phyloP scores from a whole-genome alignment of 805 yeast species.

The Myxozyma mucilagina region DNA sequence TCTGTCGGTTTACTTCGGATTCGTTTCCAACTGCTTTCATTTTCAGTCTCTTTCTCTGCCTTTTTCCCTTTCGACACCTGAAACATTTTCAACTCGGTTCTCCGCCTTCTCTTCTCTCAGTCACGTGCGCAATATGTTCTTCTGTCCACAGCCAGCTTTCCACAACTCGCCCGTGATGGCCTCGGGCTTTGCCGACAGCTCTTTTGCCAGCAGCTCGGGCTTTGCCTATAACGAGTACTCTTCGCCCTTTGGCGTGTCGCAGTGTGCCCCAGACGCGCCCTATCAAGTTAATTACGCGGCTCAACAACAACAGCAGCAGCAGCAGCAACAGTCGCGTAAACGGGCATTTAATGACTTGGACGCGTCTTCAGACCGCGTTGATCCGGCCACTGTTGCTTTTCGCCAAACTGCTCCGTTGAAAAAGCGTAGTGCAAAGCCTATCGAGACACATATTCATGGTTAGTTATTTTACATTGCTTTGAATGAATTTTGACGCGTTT shows the following conservation, averaged over 20 bases:
- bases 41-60: too few relatives aligned
- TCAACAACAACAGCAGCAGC: constrained; percentile 3
- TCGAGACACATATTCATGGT: constrained; percentile 28
- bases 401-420: constrained; percentile 10
- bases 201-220: not conserved
- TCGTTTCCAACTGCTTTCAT: not conserved
- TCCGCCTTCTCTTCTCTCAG: not conserved
- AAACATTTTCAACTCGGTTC: too few relatives aligned
- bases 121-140: constrained; percentile 7
- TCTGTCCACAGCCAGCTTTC: not conserved
- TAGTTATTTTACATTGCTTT: not conserved
- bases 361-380: not conserved
- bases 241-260: not conserved
- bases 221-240: constrained; percentile 4
- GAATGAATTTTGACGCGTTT: not conserved
- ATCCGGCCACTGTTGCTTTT: not conserved
- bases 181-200: not conserved
- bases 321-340: constrained; percentile 37
- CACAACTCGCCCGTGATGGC: constrained; percentile 5
- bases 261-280: not conserved
- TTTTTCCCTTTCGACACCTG: too few relatives aligned
- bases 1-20: not conserved
- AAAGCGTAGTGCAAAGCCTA: constrained; percentile 22
- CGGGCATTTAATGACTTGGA: constrained; percentile 42
- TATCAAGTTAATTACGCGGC: not conserved